A percentile compares a stretch with the other conserved stretches of the same genome.
phyloP scores from a whole-genome alignment of 202 grass and related monocot species.

The Zizania palustris region DNA sequence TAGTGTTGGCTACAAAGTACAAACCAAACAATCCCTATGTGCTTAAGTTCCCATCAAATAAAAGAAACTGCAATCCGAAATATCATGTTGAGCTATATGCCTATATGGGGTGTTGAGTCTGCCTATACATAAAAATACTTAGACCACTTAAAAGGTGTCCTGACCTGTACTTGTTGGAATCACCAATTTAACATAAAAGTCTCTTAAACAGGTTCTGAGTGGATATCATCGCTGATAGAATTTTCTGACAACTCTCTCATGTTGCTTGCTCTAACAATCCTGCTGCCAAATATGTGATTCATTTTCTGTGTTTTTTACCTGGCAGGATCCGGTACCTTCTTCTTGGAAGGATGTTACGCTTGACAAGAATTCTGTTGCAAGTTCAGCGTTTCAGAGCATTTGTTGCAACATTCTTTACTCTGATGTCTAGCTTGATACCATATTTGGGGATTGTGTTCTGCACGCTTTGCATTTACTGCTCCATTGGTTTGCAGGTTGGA shows the following conservation, averaged over 20 bases:
- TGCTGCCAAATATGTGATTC: slow-evolving; percentile 25
- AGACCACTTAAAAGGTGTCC: not conserved
- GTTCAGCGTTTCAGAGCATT: slow-evolving; percentile 80
- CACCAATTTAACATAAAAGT: slow-evolving; percentile 20
- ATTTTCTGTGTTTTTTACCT: slow-evolving; percentile 41
- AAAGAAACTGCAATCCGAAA: slow-evolving; percentile 10
- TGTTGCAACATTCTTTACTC: slow-evolving; percentile 88
- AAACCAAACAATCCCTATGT: not conserved
- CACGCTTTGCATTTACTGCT: slow-evolving; percentile 88
- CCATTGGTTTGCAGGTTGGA: slow-evolving; percentile 86
- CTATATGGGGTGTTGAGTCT: slow-evolving; percentile 23
- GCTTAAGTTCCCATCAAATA: not conserved
- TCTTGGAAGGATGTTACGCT: slow-evolving; percentile 89
- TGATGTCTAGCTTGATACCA: slow-evolving; percentile 95
- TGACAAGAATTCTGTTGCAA: slow-evolving; percentile 92
- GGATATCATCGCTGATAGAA: slow-evolving; percentile 11
- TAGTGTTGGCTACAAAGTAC: too few species aligned
- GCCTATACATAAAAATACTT: not conserved
- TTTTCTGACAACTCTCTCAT: slow-evolving; percentile 24
- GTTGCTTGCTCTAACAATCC: slow-evolving; percentile 33
- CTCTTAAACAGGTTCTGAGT: not conserved
- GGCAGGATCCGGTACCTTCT: slow-evolving; percentile 99
- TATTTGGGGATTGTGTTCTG: slow-evolving; percentile 97
- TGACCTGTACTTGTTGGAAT: slow-evolving; percentile 11
- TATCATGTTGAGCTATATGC: slow-evolving; percentile 26